A percentile compares a stretch with the other conserved stretches of the same genome.
These are phyloP conservation scores for Chrysoporthe cubensis DNA, from an alignment of 2,329 filamentous ascomycete genomes.

Conservation along the genomic window DNA sequence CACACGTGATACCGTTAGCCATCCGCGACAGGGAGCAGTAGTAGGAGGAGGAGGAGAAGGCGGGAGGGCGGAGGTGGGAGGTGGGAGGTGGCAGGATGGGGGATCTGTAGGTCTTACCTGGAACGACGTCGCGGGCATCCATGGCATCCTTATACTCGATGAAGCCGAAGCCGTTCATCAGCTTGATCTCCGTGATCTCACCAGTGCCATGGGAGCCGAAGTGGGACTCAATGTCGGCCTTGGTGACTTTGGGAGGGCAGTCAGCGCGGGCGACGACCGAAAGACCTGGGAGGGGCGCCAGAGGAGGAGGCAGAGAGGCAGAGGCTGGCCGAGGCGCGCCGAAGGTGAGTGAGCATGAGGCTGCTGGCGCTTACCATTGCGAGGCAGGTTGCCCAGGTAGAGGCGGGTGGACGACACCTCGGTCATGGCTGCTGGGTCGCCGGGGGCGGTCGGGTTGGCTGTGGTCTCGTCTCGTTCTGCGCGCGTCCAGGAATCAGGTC, in stretches of 20 bases:
- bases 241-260: slow-evolving; percentile 71
- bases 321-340: slow-evolving; percentile 1
- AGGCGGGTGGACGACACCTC: slow-evolving; percentile 95
- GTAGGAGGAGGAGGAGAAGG: slow-evolving; percentile 31
- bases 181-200: slow-evolving; percentile 98
- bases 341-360: slow-evolving; percentile 12
- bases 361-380: slow-evolving; percentile 72
- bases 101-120: slow-evolving; percentile 66
- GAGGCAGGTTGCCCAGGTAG: slow-evolving; percentile 96
- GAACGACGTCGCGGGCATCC: slow-evolving; percentile 97
- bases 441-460: background rate
- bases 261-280: slow-evolving; percentile 18
- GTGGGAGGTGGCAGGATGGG: background rate
- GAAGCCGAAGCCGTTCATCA: slow-evolving; percentile 99
- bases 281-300: slow-evolving; percentile 29
- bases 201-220: slow-evolving; percentile 95
- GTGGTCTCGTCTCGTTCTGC: background rate
- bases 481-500: slow-evolving; percentile 21
- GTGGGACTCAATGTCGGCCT: slow-evolving; percentile 93
- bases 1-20: slow-evolving; percentile 35
- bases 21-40: slow-evolving; percentile 27
- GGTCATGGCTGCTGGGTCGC: slow-evolving; percentile 60
- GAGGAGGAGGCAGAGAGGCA: slow-evolving; percentile 17
- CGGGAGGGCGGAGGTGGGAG: slow-evolving; percentile 29
- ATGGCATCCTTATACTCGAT: slow-evolving; percentile 99